Base-by-base conservation (phyloP, 73 alveolate genomes). In the Symbiodinium natans region DNA sequence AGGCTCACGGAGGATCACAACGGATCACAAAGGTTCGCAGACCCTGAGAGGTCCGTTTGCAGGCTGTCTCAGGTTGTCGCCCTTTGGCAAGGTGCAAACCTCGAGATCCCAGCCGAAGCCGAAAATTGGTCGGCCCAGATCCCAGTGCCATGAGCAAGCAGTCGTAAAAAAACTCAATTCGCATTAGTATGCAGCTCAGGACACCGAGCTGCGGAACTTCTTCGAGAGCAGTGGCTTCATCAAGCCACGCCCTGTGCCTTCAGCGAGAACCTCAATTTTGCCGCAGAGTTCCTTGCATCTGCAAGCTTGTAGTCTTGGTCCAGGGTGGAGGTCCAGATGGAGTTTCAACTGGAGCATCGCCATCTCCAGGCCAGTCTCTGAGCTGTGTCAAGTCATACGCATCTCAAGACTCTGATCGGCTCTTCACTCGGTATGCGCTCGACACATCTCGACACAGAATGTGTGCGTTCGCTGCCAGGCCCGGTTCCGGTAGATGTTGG, bases 191-290 rank as follows among this genome's bases (percentile, higher is more conserved):
- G n/a, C n/a, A n/a, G n/a, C n/a, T n/a, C n/a, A 87, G 94, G 94
- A 54, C 23, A 29, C 84, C 7, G 94, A 87, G 40, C 43, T 87
- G 94, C 84, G 84, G 29, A 87, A 87, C 42, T 87, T 87, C 84
- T 87, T 87, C 46, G 94, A 87, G 42, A 87, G 84, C 39, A 80
- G 94, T 59, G 94, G 94, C 83, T 56, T 87, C 68, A 87, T 87
- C 31, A n/a, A 33, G 27, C 84, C 84, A 6, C 38, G 41, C 29
- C 94, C 94, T 6, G 39, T 40, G 82, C 82, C 80, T 10, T 31
- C 43, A 75, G 71, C 71, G 23, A 29, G 71, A 29, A 52, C 23
- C 71, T 52, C 71, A 29, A 52, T 52, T 52, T 15, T 52, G 29
- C 23, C 71, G 25, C 23, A 52, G 71, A 29, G 29, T 29, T 2